Evolutionary conservation across 2,329 filamentous ascomycete species (phyloP), one percentile per base, ranked within the genome.

Genomic region (Colletotrichum aenigma): DNA sequence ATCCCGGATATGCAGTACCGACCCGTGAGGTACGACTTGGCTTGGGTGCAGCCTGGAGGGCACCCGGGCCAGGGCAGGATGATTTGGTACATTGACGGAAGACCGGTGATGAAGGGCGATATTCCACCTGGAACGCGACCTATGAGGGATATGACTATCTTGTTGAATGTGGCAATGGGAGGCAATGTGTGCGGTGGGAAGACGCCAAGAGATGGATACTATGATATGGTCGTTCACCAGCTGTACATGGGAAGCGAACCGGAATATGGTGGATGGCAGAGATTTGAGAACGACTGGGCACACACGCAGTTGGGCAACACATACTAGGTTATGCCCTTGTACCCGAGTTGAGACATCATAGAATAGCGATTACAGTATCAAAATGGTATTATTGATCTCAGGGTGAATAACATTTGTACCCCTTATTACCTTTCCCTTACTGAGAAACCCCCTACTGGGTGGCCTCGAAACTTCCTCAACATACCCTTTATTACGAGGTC

Each of bases 141-240:
- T 7, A 86, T 92, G 82, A 87, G 88, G 71, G 90, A 92, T 30
- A 92, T 88, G 82, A 87, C 87, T 21, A 83, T 92, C 10, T 81
- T 92, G 75, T 85, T 92, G 21, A 92, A 92, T 74, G 85, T 92
- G n/a, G 91, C 91, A 2, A 91, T 92, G 88, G 91, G 91, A 0
- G 91, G 91, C 0, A 91, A 89, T 74, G 90, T 92, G 7, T 91
- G 90, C 77, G 82, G 86, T 18, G 90, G 89, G 0, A 86, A 86
- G 79, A 82, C 85, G 16, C 91, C 91, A 1, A 81, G 78, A 1
- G 87, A 91, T 77, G 91, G 91, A 0, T 81, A 83, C 26, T 92
- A 92, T 79, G 90, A 92, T 72, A 86, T 92, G 81, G 86, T 91
- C 4, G 83, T 92, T 1, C 87, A 89, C 72, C 85, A 86, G 28